Evolutionary conservation across 116 monocot genomes (phyloP), one percentile per base, ranked within the genome.

Genomic region (Iris pallida): DNA sequence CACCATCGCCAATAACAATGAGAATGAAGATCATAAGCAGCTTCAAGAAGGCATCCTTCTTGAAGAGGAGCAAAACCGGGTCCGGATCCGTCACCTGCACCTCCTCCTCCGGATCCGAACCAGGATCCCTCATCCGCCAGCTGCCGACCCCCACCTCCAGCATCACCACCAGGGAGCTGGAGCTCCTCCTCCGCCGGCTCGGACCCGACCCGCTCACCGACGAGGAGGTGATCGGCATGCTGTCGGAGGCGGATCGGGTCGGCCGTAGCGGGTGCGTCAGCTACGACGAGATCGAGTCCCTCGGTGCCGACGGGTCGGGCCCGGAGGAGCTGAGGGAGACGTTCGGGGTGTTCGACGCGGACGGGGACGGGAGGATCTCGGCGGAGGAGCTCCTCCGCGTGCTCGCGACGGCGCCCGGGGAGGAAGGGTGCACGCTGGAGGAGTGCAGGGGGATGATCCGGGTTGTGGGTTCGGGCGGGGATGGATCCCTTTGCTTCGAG

Each of bases 101-200:
- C 30, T 30, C 30, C 30, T 30, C 30, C 30, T 30, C 30, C 30
- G 30, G 30, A 30, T 30, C 30, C 30, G 30, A 30, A 30, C 30
- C 30, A 30, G 30, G 3, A 30, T 30, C 30, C 30, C 2, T 30
- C 30, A 3, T 30, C 30, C 2, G 0, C 30, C 30, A 30, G 30
- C 30, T 3, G 30, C 30, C 30, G 30, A 30, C 30, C 30, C 30
- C 30, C 30, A 30, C 30, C 30, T 30, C 30, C 30, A 30, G 30
- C 30, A 30, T 30, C 30, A 30, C 30, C 30, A 30, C 30, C 30
- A 17, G 47, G 45, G 82, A 77, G 53, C 77, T 88, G 47, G 84
- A 79, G 76, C 53, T 14, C 15, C 79, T 81, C 14, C 84, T 88
- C 44, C 42, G 71, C 12, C 79, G 73, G 40, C 81, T 84, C 17